Evolutionary conservation across 2,329 filamentous ascomycete species (phyloP).

Genomic region (Fusarium tuaranense): DNA sequence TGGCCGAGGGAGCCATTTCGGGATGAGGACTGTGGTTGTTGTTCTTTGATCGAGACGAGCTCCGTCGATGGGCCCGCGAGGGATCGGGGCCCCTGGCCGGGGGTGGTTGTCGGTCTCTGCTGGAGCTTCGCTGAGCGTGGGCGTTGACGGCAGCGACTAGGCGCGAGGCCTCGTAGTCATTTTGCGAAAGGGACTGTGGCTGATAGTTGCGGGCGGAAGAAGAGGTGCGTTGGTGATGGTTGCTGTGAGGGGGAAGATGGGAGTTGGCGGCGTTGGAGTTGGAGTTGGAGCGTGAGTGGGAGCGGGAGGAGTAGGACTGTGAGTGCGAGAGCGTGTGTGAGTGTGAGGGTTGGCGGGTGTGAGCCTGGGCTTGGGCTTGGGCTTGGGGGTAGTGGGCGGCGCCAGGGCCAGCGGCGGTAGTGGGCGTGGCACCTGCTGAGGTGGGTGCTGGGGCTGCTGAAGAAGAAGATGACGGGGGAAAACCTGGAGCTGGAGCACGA

Average conservation of each 20-base stretch:
- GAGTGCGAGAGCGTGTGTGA: constrained; percentile 37
- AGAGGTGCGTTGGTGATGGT: constrained; percentile 53
- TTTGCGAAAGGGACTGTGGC: constrained; percentile 63
- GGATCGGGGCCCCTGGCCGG: constrained; percentile 66
- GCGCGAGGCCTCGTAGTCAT: constrained; percentile 81
- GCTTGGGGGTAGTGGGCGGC: constrained; percentile 32
- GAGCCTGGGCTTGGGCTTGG: constrained; percentile 31
- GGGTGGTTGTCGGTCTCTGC: constrained; percentile 67
- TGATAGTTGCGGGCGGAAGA: constrained; percentile 55
- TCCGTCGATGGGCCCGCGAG: constrained; percentile 59
- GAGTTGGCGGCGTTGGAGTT: constrained; percentile 44
- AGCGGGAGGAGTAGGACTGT: constrained; percentile 38
- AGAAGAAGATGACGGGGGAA: constrained; percentile 30
- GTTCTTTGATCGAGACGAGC: constrained; percentile 62
- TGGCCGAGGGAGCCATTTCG: constrained; percentile 64
- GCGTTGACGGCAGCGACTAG: constrained; percentile 64
- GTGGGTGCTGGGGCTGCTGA: constrained; percentile 28
- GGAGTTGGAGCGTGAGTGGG: constrained; percentile 40
- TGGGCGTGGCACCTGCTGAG: constrained; percentile 34
- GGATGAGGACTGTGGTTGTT: constrained; percentile 48
- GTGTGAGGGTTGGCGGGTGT: constrained; percentile 43
- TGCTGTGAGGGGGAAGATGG: constrained; percentile 38
- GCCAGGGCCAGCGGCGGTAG: constrained; percentile 31
- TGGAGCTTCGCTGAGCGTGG: constrained; percentile 70
- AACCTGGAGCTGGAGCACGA: constrained; percentile 35